Conservation (phyloP, 495 filamentous ascomycete species). For the Xylaria grammica region DNA sequence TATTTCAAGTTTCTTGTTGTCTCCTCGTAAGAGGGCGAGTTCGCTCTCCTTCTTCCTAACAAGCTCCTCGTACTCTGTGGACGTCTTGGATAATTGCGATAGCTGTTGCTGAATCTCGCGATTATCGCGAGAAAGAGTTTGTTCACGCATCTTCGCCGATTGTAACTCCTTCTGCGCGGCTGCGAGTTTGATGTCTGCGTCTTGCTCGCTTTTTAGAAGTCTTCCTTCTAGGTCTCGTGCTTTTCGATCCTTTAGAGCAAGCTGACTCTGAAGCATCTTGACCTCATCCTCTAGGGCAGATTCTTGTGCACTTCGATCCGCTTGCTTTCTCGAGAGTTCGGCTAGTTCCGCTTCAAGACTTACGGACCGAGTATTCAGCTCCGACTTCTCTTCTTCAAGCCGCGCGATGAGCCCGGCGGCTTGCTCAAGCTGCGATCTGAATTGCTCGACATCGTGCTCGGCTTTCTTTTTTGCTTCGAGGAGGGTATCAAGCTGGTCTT, state of each 20-base stretch:
- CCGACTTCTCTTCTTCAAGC: constrained; percentile 82
- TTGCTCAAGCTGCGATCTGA: constrained; percentile 84
- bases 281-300: constrained; percentile 78
- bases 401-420: constrained; percentile 83
- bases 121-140: constrained; percentile 81
- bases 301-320: constrained; percentile 72
- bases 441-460: constrained; percentile 81
- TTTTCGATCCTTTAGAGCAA: constrained; percentile 89
- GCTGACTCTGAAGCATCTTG: constrained; percentile 89
- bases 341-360: constrained; percentile 71
- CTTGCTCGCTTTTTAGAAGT: constrained; percentile 83
- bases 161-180: constrained; percentile 84
- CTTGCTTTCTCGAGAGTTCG: constrained; percentile 68
- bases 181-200: constrained; percentile 84
- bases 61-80: constrained; percentile 91
- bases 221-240: constrained; percentile 85
- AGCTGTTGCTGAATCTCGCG: constrained; percentile 84
- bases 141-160: constrained; percentile 68
- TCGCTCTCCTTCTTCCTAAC: constrained; percentile 94
- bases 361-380: constrained; percentile 67
- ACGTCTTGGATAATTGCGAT: constrained; percentile 85
- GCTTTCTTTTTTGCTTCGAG: constrained; percentile 88
- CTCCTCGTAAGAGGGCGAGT: constrained; percentile 78
- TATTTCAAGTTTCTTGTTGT: constrained; percentile 76
- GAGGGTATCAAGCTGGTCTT: constrained; percentile 89